Base-by-base conservation (phyloP, 768 basidiomycete species). In the Leucocoprinus leucothites region DNA sequence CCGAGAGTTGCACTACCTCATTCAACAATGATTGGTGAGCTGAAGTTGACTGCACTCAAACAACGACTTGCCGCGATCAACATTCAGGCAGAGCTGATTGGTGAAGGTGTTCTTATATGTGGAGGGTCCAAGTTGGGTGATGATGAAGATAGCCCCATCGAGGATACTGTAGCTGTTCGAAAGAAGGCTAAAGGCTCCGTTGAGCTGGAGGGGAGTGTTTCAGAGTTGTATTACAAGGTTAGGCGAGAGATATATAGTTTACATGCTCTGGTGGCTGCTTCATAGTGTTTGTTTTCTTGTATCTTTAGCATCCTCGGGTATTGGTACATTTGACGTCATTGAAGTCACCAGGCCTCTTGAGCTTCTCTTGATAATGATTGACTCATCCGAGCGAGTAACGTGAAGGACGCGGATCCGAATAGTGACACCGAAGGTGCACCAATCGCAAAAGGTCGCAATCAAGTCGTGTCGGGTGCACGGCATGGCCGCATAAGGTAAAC, bases 21-120 rank as follows among this genome's bases (percentile, higher is more conserved):
- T 57, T 95, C 96, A 0, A 91, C 95, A 6, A 96, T 98, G 87
- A 97, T 99, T 53, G 97, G 97, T 48, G 97, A 98, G 64, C 82
- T 99, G 40, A 94, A 97, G 67, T 76, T 99, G 25, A 94, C 94
- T 0, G 81, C 84, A 1, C 80, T 99, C 45, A 97, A 98, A 69
- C 68, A 85, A n/a, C 83, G 86, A 4, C 77, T 99, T 19, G 77
- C 84, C 3, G 69, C 82, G 1, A 72, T 92, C 2, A 86, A 87
- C 9, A 85, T 98, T 44, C 87, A 90, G 42, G 92, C 95, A 0
- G 95, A 98, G 68, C 86, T 98, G 53, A 87, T 94, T n/a, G 96
- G 96, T 21, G 96, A 98, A 72, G 97, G 97, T 74, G 89, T 96
- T 8, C 77, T 99, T 25, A 81, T 99, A 34, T 99, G 97, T 65